Base-by-base conservation (phyloP, 495 filamentous ascomycete genomes). In the Cercophora newfieldiana region DNA sequence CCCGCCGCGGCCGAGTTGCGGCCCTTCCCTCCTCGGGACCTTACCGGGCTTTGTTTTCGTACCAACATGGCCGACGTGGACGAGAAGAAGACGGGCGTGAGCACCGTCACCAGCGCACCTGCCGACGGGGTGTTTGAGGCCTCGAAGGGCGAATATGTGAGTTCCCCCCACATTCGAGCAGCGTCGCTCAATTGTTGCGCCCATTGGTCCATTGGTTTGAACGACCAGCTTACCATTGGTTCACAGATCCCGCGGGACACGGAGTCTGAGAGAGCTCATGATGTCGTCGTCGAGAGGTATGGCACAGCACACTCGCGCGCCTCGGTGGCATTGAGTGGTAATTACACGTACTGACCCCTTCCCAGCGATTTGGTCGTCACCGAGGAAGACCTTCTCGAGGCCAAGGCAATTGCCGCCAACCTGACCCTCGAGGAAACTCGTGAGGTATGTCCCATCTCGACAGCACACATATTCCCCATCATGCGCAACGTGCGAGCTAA, bases 371-470 rank as follows among this genome's bases (percentile, higher is more conserved):
- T 75, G 19, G 68, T 70, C 47, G 73, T 70, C 61, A 74, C 73
- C 18, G 73, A 74, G 59, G 63, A 64, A 19, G 73, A 75, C 53
- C 55, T 75, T 18, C 64, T 69, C 58, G 72, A 75, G 61, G 72
- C 73, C 19, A 74, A 67, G 51, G 71, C 66, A 30, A 53, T 68
- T 7, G 73, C 73, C 7, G 55, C 59, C 19, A 64, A 66, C 21
- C 63, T 74, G 22, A 69, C 71, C 8, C 72, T 75, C 49, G 70
- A 71, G 44, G 72, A 66, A 1, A 49, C 69, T 19, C 55, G 56
- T 1, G 54, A 64, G 14, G 61, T 63, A 37, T 24, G 48, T 51
- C 18, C 14, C 49, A 4, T 10, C 3, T 51, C 48, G 6, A 4
- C 18, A 7, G 48, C 18, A 30, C 61, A 33, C 24, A 64, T 64